Percentiles rank a stretch among this genome's conserved stretches.
These are phyloP conservation scores for Stenocarpella maydis DNA, from an alignment of 2,329 filamentous ascomycete species.

Conservation along the genomic window DNA sequence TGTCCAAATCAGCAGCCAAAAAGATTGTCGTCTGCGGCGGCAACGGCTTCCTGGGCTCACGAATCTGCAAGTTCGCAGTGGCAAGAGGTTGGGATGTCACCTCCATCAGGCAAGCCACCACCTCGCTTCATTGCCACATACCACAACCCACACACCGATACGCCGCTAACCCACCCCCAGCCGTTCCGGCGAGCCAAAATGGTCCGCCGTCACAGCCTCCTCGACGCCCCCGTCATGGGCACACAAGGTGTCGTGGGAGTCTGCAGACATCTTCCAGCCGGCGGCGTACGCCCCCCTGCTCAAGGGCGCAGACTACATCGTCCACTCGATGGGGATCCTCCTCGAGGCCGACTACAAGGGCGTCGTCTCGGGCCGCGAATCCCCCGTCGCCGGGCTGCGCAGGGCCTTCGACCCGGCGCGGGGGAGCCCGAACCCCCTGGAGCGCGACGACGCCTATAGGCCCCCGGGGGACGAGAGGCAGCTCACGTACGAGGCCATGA, in stretches of 20 bases:
- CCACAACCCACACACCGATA: not conserved
- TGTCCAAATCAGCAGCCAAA: conserved; percentile 67
- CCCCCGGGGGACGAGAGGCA: conserved; percentile 75
- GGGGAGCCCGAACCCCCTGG: conserved; percentile 72
- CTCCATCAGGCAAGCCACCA: conserved; percentile 77
- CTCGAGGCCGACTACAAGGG: conserved; percentile 98
- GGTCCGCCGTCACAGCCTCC: conserved; percentile 80
- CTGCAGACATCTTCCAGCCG: conserved; percentile 86
- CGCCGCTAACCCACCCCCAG: conserved; percentile 53
- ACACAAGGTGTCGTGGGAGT: conserved; percentile 83
- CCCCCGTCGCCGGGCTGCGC: conserved; percentile 78
- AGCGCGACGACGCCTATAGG: conserved; percentile 66
- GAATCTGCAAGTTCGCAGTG: conserved; percentile 91
- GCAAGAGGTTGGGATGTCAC: conserved; percentile 89
- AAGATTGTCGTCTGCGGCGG: conserved; percentile 91
- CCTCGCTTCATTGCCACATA: not conserved
- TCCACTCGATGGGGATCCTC: conserved; percentile 95
- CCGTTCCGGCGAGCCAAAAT: conserved; percentile 88
- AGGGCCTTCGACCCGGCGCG: conserved; percentile 78
- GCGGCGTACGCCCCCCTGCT: conserved; percentile 80
- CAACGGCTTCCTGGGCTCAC: conserved; percentile 86
- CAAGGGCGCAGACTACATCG: conserved; percentile 80
- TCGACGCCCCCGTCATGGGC: conserved; percentile 80
- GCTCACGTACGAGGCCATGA: conserved; percentile 97
- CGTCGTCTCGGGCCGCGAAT: conserved; percentile 83